Evolutionary conservation across 2,329 filamentous ascomycete genomes (phyloP).

Genomic region (Gremmenia infestans): DNA sequence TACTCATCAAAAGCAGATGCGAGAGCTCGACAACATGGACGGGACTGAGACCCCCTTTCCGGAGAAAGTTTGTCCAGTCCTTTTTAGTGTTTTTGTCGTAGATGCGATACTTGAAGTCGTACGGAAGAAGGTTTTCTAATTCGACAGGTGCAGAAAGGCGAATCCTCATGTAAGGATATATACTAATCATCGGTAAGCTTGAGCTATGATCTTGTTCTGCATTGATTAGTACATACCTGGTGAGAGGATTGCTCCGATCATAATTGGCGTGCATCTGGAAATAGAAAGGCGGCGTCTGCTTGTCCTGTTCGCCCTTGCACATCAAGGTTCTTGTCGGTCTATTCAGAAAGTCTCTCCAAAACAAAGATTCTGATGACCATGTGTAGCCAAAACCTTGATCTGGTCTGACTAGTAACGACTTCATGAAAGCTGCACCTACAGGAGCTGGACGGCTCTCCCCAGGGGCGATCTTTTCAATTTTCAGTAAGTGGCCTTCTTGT

Average conservation of each 20-base stretch:
- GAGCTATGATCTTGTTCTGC: conserved; percentile 3
- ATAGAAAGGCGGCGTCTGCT: conserved; percentile 78
- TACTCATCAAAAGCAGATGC: conserved; percentile 83
- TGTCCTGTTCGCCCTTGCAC: conserved; percentile 79
- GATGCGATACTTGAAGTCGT: conserved; percentile 98
- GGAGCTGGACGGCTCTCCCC: conserved; percentile 86
- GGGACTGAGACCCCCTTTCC: conserved; percentile 93
- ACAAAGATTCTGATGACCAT: conserved; percentile 85
- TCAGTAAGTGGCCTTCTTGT: conserved; percentile 82
- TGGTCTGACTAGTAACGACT: conserved; percentile 80
- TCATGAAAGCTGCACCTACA: conserved; percentile 86
- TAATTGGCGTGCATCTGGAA: conserved; percentile 90
- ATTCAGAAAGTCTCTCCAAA: conserved; percentile 89
- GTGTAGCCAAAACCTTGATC: conserved; percentile 95
- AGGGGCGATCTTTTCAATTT: conserved; percentile 95
- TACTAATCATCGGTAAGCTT: conserved; percentile 42
- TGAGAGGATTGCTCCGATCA: conserved; percentile 77
- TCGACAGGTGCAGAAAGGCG: conserved; percentile 90
- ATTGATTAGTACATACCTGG: conserved; percentile 46
- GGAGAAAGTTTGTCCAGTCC: conserved; percentile 97
- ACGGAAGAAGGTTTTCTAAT: conserved; percentile 89
- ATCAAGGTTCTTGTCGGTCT: conserved; percentile 80
- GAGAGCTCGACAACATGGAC: conserved; percentile 96
- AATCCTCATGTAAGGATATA: conserved; percentile 92
- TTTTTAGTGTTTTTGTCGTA: conserved; percentile 99